These are phyloP conservation scores for Xylaria sp. DNA, from an alignment of 2,329 filamentous ascomycete species.

Conservation along the genomic window DNA sequence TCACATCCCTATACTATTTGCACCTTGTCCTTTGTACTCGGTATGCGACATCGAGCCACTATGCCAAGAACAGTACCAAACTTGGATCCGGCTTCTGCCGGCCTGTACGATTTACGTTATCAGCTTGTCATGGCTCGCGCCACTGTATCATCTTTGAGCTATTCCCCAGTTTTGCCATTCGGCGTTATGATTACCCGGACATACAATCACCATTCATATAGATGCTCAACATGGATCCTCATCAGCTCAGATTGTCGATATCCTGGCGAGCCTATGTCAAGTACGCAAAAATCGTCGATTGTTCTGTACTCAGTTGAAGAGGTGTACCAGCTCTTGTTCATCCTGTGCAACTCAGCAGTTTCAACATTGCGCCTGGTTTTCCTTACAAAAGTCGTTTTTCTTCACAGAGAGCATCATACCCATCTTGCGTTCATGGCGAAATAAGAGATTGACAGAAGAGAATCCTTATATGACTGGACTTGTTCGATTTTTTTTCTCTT, in stretches of 20 bases:
- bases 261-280: neutral
- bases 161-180: conserved; percentile 10
- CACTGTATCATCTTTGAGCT: conserved; percentile 16
- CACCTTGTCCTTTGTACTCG: neutral
- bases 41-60: neutral
- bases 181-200: neutral
- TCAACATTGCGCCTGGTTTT: conserved; percentile 16
- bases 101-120: conserved; percentile 9
- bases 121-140: neutral
- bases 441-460: conserved; percentile 15
- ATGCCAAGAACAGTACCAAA: neutral
- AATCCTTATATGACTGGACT: conserved; percentile 28
- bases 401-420: conserved; percentile 36
- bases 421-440: conserved; percentile 30
- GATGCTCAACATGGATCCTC: conserved; percentile 1
- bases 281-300: neutral
- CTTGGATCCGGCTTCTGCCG: conserved; percentile 12
- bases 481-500: conserved; percentile 12
- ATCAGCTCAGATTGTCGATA: conserved; percentile 2
- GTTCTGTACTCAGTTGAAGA: conserved; percentile 1
- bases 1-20: conserved; percentile 4
- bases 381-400: conserved; percentile 31
- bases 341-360: conserved; percentile 1
- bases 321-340: neutral
- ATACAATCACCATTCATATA: conserved; percentile 24